Base-by-base conservation (phyloP, 805 yeast species). In the Kregervanrija fluxuum region DNA sequence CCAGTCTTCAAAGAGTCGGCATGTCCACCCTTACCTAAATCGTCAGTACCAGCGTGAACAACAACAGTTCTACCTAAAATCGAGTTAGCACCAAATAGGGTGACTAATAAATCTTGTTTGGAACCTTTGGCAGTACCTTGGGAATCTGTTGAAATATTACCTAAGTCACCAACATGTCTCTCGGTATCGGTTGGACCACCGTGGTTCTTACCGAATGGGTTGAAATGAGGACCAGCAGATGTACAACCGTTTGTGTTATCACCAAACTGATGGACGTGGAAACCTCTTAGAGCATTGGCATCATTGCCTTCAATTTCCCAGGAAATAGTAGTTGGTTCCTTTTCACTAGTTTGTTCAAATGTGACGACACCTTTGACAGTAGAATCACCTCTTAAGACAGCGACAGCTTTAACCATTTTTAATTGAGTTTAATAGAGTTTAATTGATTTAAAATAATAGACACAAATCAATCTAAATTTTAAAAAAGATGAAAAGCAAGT, bases 241-340 rank as follows among this genome's bases (percentile, higher is more conserved):
- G 96, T 91, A 74, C 99, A 93, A 55, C 99, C 99, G 68, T 93
- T 93, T 71, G 99, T 88, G 81, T 87, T 88, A 75, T 93, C 99
- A 73, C 99, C 99, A 62, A 93, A 93, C 65, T 87, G 84, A 71
- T 93, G 99, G 64, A 93, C 73, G 77, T 93, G 99, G 96, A 93
- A 91, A 43, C 99, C 99, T 70, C 95, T 82, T 65, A 76, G 71
- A 42, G 96, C 91, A 61, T 86, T 83, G 49, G 97, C 73, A 54
- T 79, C 82, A 70, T 89, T 87, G 66, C 99, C 99, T 47, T 79
- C 61, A 64, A 93, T 85, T 60, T 91, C 95, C 81, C 88, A 93
- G 16, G 89, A 57, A 56, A 93, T 76, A 39, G 87, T 83, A 62
- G 95, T 87, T 67, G 95, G 95, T 34, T 77, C 89, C 44, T 73